These are phyloP conservation scores for Stevia rebaudiana DNA, from an alignment of 140 eudicot genomes.

Conservation along the genomic window DNA sequence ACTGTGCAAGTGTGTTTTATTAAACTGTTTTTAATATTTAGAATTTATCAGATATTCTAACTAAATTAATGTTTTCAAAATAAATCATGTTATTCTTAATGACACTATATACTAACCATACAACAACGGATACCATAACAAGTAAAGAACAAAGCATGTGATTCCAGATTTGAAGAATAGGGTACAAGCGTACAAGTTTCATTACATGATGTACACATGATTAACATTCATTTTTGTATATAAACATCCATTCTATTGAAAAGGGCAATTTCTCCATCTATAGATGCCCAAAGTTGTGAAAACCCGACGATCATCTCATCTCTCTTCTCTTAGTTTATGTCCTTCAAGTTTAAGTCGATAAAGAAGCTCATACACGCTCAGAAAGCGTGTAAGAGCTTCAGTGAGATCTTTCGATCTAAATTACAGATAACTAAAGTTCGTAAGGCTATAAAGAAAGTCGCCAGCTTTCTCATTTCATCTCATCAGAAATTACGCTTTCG, in stretches of 20 bases:
- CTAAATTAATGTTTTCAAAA: not conserved
- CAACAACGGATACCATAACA: constrained; percentile 3
- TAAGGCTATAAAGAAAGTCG: constrained; percentile 25
- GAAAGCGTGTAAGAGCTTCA: constrained; percentile 50
- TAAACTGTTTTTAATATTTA: not conserved
- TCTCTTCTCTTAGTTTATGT: constrained; percentile 4
- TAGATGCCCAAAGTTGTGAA: not conserved
- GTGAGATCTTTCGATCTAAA: constrained; percentile 27
- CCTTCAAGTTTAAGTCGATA: constrained; percentile 27
- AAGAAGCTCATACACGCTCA: constrained; percentile 48
- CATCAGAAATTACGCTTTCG: constrained; percentile 3
- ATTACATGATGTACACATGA: constrained; percentile 15
- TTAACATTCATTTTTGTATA: constrained; percentile 12
- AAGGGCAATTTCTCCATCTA: not conserved
- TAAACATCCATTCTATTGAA: constrained; percentile 5
- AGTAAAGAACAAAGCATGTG: constrained; percentile 25
- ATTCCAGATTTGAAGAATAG: constrained; percentile 9
- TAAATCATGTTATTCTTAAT: not conserved
- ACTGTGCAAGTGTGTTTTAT: not conserved
- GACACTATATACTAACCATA: constrained; percentile 15
- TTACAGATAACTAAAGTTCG: constrained; percentile 12
- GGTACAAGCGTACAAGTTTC: constrained; percentile 2
- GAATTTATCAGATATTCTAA: not conserved
- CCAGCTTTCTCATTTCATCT: constrained; percentile 9
- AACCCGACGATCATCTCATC: not conserved